phyloP scores from a whole-genome alignment of 1,284 basidiomycete species.

The Ustilago cynodontis region DNA sequence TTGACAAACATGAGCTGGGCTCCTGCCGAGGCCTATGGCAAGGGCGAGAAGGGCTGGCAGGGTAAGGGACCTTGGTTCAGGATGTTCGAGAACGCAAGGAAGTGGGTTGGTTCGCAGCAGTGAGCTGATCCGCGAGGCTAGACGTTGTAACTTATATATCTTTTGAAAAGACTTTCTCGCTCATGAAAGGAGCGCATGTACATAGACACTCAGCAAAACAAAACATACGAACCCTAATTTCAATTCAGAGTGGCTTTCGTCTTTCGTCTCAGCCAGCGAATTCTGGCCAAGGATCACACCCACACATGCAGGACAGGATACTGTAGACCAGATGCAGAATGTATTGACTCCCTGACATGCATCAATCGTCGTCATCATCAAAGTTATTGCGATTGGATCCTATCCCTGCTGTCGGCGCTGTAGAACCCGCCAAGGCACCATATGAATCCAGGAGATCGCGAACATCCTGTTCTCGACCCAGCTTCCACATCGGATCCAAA shows the following conservation, averaged over 20 bases:
- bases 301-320: neutral
- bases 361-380: slow-evolving; percentile 14
- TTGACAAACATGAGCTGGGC: slow-evolving; percentile 69
- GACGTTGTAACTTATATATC: neutral
- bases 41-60: slow-evolving; percentile 67
- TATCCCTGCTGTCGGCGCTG: neutral
- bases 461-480: slow-evolving; percentile 48
- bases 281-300: neutral
- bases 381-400: neutral
- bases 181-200: neutral
- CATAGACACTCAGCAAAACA: neutral
- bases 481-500: slow-evolving; percentile 52
- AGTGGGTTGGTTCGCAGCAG: slow-evolving; percentile 67
- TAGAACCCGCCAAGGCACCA: slow-evolving; percentile 13
- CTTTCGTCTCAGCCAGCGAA: neutral
- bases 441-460: slow-evolving; percentile 41
- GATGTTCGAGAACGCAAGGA: slow-evolving; percentile 88
- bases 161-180: neutral
- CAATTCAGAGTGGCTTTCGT: neutral
- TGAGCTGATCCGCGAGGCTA: neutral
- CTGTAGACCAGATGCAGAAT: neutral
- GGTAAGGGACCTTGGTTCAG: slow-evolving; percentile 91
- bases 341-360: neutral
- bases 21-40: slow-evolving; percentile 41
- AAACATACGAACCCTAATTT: neutral